Evolutionary conservation across 2,329 filamentous ascomycete species (phyloP).

Genomic region (Fusarium sp.): DNA sequence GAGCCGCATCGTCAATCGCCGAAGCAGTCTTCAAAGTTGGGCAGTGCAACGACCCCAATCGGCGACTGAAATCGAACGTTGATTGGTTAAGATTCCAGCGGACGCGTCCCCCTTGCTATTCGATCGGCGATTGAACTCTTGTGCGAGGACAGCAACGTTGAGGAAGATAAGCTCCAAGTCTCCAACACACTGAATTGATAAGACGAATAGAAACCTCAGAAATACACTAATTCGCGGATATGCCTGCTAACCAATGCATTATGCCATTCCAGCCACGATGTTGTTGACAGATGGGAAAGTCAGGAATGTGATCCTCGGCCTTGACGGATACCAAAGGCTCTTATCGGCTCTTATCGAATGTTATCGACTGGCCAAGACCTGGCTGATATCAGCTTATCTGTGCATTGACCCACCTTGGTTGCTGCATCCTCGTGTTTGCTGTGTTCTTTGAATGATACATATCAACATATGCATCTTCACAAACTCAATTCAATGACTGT

Average conservation of each 20-base stretch:
- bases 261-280: no score
- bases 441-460: neutral
- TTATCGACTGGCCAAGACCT: neutral
- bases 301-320: neutral
- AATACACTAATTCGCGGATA: no score
- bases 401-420: slow-evolving; percentile 1
- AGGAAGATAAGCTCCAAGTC: neutral
- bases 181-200: neutral
- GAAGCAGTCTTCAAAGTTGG: neutral
- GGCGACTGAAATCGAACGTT: neutral
- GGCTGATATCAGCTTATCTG: slow-evolving; percentile 7
- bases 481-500: no score
- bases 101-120: rapidly evolving
- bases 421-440: neutral
- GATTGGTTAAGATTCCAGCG: neutral
- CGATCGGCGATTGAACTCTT: neutral
- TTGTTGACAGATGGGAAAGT: neutral
- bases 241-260: no score
- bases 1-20: slow-evolving; percentile 2
- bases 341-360: neutral
- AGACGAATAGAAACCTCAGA: no score
- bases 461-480: neutral
- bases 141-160: neutral
- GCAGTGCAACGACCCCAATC: neutral
- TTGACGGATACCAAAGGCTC: neutral